Base-by-base conservation (phyloP, 345 rosid genomes). In the Citrus inodora region DNA sequence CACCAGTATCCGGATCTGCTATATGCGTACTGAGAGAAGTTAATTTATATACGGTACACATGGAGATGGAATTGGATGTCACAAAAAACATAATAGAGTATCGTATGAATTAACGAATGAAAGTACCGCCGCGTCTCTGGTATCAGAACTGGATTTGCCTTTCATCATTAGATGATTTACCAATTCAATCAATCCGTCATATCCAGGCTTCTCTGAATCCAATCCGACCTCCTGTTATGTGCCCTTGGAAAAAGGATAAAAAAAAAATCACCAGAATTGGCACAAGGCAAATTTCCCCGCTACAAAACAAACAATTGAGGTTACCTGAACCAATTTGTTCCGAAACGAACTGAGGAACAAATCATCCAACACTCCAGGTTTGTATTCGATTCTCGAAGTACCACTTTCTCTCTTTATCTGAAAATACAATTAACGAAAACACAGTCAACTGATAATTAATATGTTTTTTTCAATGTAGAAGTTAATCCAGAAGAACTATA, bases 161-260 rank as follows among this genome's bases (percentile, higher is more conserved):
- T 87, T 89, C 85, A 86, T 79, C 93, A 90, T 77, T 56, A 95
- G 90, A 60, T 88, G 85, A 80, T 87, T 90, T 0, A 89, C 98
- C 63, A 93, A 80, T 79, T 93, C 93, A 17, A 93, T 93, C 78
- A 95, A 82, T 11, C 98, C 99, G 48, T 87, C 91, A 64, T 92
- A 95, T 37, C 96, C 98, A 28, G 92, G 91, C 87, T 87, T 92
- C 82, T 90, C 87, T 6, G 97, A 95, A 87, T 95, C 96, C 97
- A 90, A 88, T 83, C 99, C 98, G 56, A 92, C 93, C 86, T 92
- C 99, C 99, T 95, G 86, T 82, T 64, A 84, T 76, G 6, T 56
- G 71, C 53, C 83, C 82, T 86, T 63, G 42, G 62, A 70, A 70
- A 48, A 30, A 30, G 46, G 46, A 9, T 38, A 38, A 38, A n/a